These are phyloP conservation scores for Ceratocystis smalleyi DNA, from an alignment of 2,329 filamentous ascomycete genomes.

Conservation along the genomic window DNA sequence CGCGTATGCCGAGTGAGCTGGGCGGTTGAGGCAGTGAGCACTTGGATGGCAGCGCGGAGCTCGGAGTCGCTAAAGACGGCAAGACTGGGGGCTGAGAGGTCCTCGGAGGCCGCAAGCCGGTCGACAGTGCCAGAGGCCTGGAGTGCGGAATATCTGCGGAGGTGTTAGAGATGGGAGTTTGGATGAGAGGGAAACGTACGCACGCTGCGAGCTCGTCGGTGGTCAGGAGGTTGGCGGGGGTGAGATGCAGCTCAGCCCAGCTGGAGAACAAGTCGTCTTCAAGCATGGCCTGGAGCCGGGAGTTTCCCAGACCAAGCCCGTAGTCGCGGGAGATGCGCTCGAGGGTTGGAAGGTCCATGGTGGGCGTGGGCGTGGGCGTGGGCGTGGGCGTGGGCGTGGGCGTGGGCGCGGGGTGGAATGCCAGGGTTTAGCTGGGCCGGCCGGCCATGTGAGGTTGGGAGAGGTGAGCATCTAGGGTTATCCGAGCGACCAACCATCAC, in stretches of 20 bases:
- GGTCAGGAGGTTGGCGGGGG: constrained; percentile 36
- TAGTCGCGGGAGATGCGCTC: constrained; percentile 18
- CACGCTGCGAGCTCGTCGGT: constrained; percentile 40
- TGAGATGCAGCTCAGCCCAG: constrained; percentile 37
- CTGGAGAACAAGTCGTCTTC: constrained; percentile 24
- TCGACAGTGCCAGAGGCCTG: constrained; percentile 35
- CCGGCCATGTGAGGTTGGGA: neutral
- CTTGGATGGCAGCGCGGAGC: constrained; percentile 43
- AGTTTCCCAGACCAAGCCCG: constrained; percentile 25
- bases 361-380: neutral
- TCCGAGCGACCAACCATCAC: neutral
- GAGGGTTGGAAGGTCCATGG: constrained; percentile 2
- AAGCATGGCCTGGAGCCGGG: constrained; percentile 25
- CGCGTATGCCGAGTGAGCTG: constrained; percentile 50
- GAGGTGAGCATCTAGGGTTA: neutral
- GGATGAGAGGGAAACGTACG: constrained; percentile 17
- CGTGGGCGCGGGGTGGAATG: neutral
- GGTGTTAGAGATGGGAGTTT: neutral
- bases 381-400: too few relatives aligned
- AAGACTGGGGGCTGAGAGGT: constrained; percentile 31
- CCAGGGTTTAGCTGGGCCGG: too few relatives aligned
- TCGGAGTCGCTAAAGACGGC: constrained; percentile 41
- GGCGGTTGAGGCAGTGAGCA: constrained; percentile 48
- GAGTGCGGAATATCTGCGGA: constrained; percentile 33
- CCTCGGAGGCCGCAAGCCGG: constrained; percentile 29